Evolutionary conservation across 1,284 basidiomycete genomes (phyloP), one percentile per base, ranked within the genome.

Genomic region (Papiliotrema nemorosa): DNA sequence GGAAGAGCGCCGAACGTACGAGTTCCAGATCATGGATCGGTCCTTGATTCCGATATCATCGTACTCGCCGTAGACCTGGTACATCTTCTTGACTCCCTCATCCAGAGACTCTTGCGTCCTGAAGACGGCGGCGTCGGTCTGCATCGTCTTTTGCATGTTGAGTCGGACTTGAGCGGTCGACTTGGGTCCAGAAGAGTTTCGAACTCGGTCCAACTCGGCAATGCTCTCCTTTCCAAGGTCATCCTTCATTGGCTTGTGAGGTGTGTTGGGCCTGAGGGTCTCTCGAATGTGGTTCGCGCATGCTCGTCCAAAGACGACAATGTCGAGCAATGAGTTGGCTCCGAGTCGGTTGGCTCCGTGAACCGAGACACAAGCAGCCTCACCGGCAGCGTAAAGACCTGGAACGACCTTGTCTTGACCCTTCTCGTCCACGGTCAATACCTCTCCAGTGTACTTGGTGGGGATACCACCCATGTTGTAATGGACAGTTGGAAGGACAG

Each of bases 391-490:
- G 76, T 98, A 99, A 6, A 99, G 81, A 64, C 96, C 96, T 49
- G 93, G 92, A 31, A 99, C 96, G 54, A 96, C 78, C 77, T 91
- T 82, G 78, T 99, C 96, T 46, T 96, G 86, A 66, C 94, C 96
- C 49, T 86, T 78, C 73, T 85, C 79, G 72, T 92, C 88, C 52
- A 83, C 69, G 22, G 89, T 97, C 62, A 99, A 72, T 58, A 93
- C 96, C 77, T 99, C 93, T 63, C 96, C 96, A 51, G 94, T 98
- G 79, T 93, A 99, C 75, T 85, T 91, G 56, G 96, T 98, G 50
- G 96, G 96, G 75, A 99, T 97, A 81, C 96, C 96, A 78, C 96
- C 96, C 96, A 98, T 82, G 75, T 93, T 94, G 78, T 94, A 94
- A 76, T 96, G 90, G 42, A 94, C 92, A 40, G 92, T 97, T 39